These are phyloP conservation scores for Hydrangea macrophylla DNA, from an alignment of 148 eudicot species.

Conservation along the genomic window DNA sequence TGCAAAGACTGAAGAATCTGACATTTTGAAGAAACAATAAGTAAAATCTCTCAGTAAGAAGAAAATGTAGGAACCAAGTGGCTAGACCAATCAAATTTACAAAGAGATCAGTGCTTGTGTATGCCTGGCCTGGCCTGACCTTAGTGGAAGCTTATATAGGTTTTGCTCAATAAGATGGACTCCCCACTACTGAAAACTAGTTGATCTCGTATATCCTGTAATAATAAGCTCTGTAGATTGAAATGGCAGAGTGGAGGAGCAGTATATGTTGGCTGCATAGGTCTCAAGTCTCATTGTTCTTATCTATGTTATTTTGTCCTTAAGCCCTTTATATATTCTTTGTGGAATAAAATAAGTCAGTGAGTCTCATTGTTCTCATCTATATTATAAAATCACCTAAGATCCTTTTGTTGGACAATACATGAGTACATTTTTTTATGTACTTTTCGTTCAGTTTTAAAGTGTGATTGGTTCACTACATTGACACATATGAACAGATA, in stretches of 20 bases:
- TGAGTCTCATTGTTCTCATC: not conserved
- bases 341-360: conserved; percentile 14
- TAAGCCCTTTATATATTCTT: conserved; percentile 11
- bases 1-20: conserved; percentile 71
- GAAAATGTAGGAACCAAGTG: conserved; percentile 22
- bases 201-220: conserved; percentile 8
- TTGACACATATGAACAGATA: too few species aligned
- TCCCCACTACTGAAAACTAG: conserved; percentile 15
- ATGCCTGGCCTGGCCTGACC: conserved; percentile 4
- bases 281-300: too few species aligned
- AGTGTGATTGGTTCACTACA: too few species aligned
- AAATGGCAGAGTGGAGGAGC: not conserved
- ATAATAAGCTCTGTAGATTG: conserved; percentile 12
- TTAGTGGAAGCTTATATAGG: conserved; percentile 8
- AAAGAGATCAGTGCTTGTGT: conserved; percentile 13
- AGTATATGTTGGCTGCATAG: too few species aligned
- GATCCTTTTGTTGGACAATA: too few species aligned
- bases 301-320: too few species aligned
- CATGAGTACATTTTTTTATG: too few species aligned
- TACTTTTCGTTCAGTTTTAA: too few species aligned
- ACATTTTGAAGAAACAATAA: conserved; percentile 46
- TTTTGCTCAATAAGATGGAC: conserved; percentile 21
- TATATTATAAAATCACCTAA: not conserved
- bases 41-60: conserved; percentile 7
- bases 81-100: conserved; percentile 14